phyloP scores from a whole-genome alignment of 2,329 filamentous ascomycete species.

The Claviceps lovelessii region DNA sequence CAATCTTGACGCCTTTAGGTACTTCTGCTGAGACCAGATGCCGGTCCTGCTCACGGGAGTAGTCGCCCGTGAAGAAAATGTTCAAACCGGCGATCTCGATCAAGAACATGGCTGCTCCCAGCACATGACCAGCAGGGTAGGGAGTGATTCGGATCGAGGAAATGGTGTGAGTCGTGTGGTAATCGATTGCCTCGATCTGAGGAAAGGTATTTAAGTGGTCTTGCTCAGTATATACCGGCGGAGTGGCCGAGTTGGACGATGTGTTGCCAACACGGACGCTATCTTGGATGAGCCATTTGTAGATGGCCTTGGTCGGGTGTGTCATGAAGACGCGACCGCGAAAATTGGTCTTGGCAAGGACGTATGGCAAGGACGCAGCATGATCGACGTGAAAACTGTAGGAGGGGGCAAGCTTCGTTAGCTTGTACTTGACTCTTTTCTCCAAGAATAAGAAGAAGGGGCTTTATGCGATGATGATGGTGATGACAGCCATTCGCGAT shows the following conservation, averaged over 20 bases:
- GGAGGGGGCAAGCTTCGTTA: slow-evolving; percentile 3
- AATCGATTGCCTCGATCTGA: slow-evolving; percentile 93
- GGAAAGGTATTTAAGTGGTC: slow-evolving; percentile 90
- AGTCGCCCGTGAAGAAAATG: slow-evolving; percentile 95
- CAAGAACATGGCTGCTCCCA: slow-evolving; percentile 95
- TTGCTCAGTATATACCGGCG: slow-evolving; percentile 85
- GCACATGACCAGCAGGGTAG: slow-evolving; percentile 92
- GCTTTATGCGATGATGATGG: background rate
- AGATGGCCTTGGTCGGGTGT: slow-evolving; percentile 96
- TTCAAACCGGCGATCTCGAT: slow-evolving; percentile 95
- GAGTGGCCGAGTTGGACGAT: slow-evolving; percentile 46
- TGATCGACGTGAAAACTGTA: slow-evolving; percentile 90
- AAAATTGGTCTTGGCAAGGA: slow-evolving; percentile 96
- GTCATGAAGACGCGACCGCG: slow-evolving; percentile 97
- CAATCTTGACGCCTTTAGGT: slow-evolving; percentile 76
- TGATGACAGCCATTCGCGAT: background rate
- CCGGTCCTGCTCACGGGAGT: slow-evolving; percentile 86
- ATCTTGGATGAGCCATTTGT: slow-evolving; percentile 98
- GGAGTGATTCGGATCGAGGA: slow-evolving; percentile 94
- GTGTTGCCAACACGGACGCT: slow-evolving; percentile 77
- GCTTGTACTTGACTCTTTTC: background rate
- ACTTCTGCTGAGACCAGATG: slow-evolving; percentile 91
- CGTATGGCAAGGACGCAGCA: slow-evolving; percentile 95
- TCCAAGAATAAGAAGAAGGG: background rate
- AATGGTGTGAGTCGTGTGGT: slow-evolving; percentile 94